phyloP scores from a whole-genome alignment of 2,329 filamentous ascomycete genomes.

The Penicillium sp. region DNA sequence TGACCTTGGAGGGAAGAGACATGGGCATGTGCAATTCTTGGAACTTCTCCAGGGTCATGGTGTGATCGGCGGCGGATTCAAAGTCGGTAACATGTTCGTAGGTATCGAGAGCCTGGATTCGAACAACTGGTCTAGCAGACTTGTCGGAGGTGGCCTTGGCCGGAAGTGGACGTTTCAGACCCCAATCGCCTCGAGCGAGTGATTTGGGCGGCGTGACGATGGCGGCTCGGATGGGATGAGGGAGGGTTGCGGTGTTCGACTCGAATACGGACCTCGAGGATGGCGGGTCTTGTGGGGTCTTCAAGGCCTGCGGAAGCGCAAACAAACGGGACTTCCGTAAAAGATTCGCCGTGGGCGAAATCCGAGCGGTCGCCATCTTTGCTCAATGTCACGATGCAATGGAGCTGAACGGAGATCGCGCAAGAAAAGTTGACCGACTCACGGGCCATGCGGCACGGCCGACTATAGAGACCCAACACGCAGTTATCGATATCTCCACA shows the following conservation, averaged over 20 bases:
- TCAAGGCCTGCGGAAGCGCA: slow-evolving; percentile 75
- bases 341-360: slow-evolving; percentile 65
- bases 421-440: slow-evolving; percentile 36
- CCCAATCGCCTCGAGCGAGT: slow-evolving; percentile 81
- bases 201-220: slow-evolving; percentile 76
- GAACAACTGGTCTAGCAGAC: slow-evolving; percentile 69
- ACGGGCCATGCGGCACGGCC: slow-evolving; percentile 30
- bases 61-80: slow-evolving; percentile 76
- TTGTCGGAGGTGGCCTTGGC: slow-evolving; percentile 70
- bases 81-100: slow-evolving; percentile 89
- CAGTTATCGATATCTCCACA: slow-evolving; percentile 12
- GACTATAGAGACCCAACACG: slow-evolving; percentile 16
- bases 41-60: slow-evolving; percentile 79
- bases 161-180: slow-evolving; percentile 82
- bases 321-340: slow-evolving; percentile 88
- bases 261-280: slow-evolving; percentile 49
- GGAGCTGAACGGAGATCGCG: slow-evolving; percentile 16
- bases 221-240: slow-evolving; percentile 78
- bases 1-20: slow-evolving; percentile 47
- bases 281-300: slow-evolving; percentile 56
- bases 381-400: slow-evolving; percentile 24
- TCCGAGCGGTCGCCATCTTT: slow-evolving; percentile 45
- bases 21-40: slow-evolving; percentile 77
- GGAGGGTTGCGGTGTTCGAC: slow-evolving; percentile 70
- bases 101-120: slow-evolving; percentile 77